Evolutionary conservation across 1,139 yeast species (phyloP), one percentile per base, ranked within the genome.

Genomic region (Candida albicans): DNA sequence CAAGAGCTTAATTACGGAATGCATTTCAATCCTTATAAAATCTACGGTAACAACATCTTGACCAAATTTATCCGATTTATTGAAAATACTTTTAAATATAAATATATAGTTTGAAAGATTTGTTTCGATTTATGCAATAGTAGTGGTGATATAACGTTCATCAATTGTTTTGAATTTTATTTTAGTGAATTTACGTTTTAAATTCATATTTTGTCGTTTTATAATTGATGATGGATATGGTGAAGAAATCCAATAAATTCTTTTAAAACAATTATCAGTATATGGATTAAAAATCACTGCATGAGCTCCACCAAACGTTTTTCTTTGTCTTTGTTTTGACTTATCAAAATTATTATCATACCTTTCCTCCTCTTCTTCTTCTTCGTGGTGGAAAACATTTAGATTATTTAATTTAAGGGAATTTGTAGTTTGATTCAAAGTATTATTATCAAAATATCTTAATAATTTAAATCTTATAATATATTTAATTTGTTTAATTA

Each of bases 231-330:
- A 18, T 18, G 22, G 22, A 5, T 4, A 18, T 18, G 22, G 14
- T 8, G 30, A 5, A 10, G 30, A 26, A 9, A 66, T 55, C 68
- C 73, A 68, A 46, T 67, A 67, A 15, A 70, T 54, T 44, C 75
- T 48, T 49, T 67, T 67, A 49, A 63, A 70, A 28, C 56, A 46
- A 24, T 52, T 56, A 29, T 55, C 53, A 33, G 48, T 45, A 42
- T 61, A 62, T 2, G 75, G 72, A 40, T 56, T 54, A 46, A 59
- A 64, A 25, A 61, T 50, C 27, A 67, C 58, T 2, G 69, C 66
- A 44, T 68, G 68, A 39, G 53, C 13, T 10, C 11, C 8, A 4
- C 15, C 12, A 3, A n/a, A n/a, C n/a, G n/a, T n/a, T n/a, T n/a
- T n/a, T n/a, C n/a, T n/a, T n/a, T n/a, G n/a, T n/a, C n/a, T n/a